Conservation (phyloP, 768 basidiomycete genomes). For the Mycena sanguinolenta region DNA sequence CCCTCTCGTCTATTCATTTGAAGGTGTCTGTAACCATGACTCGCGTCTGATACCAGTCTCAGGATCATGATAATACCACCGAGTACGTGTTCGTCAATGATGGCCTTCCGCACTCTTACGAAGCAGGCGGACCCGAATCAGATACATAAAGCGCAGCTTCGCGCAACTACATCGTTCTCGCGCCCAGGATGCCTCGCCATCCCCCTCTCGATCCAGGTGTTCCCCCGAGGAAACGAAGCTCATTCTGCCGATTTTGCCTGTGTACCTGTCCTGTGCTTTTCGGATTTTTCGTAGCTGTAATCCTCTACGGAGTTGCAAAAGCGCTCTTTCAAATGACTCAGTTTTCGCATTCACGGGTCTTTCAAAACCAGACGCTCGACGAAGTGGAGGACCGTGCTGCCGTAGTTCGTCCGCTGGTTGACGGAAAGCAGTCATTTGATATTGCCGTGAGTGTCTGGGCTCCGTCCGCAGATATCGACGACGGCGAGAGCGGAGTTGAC, state of each 20-base stretch:
- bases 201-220: conserved; percentile 20
- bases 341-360: conserved; percentile 26
- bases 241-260: conserved; percentile 19
- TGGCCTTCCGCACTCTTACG: no score
- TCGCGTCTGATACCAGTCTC: no score
- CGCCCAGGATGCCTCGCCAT: no score
- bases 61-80: no score
- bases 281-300: conserved; percentile 8
- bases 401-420: conserved; percentile 33
- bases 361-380: conserved; percentile 31
- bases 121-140: no score
- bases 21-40: no score
- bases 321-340: background rate
- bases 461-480: background rate
- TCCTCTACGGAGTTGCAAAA: conserved; percentile 9
- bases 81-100: no score
- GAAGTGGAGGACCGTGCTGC: conserved; percentile 21
- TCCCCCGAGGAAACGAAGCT: conserved; percentile 9
- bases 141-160: no score
- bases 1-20: no score
- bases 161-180: no score
- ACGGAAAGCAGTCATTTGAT: conserved; percentile 23
- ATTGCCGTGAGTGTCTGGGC: conserved; percentile 33
- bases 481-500: background rate
- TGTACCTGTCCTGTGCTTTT: background rate